Percentiles rank a stretch among this genome's conserved stretches.
phyloP scores from a whole-genome alignment of 1,139 yeast genomes.

The Wickerhamiella infanticola region DNA sequence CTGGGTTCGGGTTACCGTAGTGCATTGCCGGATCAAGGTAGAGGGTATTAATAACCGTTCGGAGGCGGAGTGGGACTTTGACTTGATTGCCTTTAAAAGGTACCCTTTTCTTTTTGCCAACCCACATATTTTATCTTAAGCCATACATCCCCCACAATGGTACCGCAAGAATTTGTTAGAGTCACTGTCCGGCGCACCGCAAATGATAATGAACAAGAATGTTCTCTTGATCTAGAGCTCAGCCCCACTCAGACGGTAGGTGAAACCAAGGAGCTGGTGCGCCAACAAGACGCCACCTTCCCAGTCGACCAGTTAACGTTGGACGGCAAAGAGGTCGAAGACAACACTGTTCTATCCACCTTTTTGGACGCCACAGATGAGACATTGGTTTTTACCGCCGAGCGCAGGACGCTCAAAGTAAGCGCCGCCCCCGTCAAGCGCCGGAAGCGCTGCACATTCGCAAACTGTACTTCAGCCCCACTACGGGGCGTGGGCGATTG shows the following conservation, averaged over 20 bases:
- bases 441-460: constrained; percentile 50
- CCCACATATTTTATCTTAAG: not conserved
- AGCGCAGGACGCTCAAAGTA: constrained; percentile 16
- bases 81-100: not conserved
- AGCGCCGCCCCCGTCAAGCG: constrained; percentile 27
- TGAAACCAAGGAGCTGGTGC: constrained; percentile 20
- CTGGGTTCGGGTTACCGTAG: not conserved
- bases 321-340: constrained; percentile 67
- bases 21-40: not conserved
- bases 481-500: constrained; percentile 83
- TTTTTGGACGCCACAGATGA: constrained; percentile 37
- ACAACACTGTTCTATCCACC: constrained; percentile 60
- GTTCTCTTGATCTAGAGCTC: constrained; percentile 17
- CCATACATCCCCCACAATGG: not conserved
- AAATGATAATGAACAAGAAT: constrained; percentile 9
- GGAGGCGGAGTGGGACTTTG: not conserved
- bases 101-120: not conserved
- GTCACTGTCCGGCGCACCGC: constrained; percentile 12
- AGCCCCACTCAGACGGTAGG: constrained; percentile 20
- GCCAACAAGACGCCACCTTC: constrained; percentile 15
- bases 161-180: constrained; percentile 9
- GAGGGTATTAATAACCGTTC: not conserved
- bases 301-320: constrained; percentile 26
- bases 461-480: constrained; percentile 47
- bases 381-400: constrained; percentile 30